Percentiles rank a stretch among this genome's conserved stretches.
These are phyloP conservation scores for Hanseniaspora hatyaiensis DNA, from an alignment of 805 yeast species.

Conservation along the genomic window DNA sequence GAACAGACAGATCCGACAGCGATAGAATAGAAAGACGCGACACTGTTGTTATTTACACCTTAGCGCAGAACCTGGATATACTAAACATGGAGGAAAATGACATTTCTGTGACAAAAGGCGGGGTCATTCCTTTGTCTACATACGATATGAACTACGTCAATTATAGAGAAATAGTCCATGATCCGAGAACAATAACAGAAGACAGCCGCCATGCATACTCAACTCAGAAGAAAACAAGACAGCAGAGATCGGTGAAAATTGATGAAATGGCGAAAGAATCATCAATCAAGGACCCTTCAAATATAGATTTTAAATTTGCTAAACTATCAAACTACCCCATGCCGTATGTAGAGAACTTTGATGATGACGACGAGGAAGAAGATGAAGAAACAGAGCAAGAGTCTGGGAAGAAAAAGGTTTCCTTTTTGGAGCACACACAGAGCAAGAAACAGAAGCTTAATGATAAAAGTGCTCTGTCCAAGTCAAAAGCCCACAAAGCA, in stretches of 20 bases:
- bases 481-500: not conserved
- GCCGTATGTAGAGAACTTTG: slow-evolving; percentile 8
- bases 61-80: slow-evolving; percentile 4
- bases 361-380: slow-evolving; percentile 3
- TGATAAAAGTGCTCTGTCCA: slow-evolving; percentile 1
- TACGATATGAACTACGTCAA: slow-evolving; percentile 14
- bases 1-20: slow-evolving; percentile 4
- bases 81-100: slow-evolving; percentile 13
- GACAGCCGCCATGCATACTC: not conserved
- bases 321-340: slow-evolving; percentile 8
- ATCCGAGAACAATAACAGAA: slow-evolving; percentile 11
- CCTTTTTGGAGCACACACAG: slow-evolving; percentile 7
- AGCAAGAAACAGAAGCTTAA: slow-evolving; percentile 8
- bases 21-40: not conserved
- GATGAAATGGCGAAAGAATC: slow-evolving; percentile 14
- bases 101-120: slow-evolving; percentile 15
- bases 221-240: not conserved
- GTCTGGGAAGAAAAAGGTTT: slow-evolving; percentile 3
- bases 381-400: slow-evolving; percentile 2
- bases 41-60: not conserved
- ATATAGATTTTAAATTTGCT: slow-evolving; percentile 13
- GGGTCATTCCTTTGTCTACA: slow-evolving; percentile 10
- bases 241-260: slow-evolving; percentile 14
- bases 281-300: slow-evolving; percentile 12
- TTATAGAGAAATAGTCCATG: slow-evolving; percentile 12